These are phyloP conservation scores for Bretziella fagacearum DNA, from an alignment of 2,329 filamentous ascomycete genomes.

Conservation along the genomic window DNA sequence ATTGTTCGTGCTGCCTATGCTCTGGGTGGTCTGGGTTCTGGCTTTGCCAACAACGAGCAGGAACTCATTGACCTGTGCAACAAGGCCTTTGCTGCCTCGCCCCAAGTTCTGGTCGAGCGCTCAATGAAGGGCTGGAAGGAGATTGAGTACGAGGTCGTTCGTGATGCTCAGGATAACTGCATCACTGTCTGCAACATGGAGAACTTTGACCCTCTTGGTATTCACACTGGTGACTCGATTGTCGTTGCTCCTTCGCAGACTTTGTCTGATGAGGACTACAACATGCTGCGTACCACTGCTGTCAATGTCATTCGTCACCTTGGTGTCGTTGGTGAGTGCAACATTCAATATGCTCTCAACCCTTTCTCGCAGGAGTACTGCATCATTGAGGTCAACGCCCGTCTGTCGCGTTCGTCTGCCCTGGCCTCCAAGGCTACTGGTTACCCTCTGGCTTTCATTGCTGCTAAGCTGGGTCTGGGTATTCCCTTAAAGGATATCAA, in stretches of 20 bases:
- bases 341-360: slow-evolving; percentile 96
- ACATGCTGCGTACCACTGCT: slow-evolving; percentile 93
- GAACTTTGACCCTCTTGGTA: slow-evolving; percentile 96
- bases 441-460: slow-evolving; percentile 90
- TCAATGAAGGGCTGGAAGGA: slow-evolving; percentile 99
- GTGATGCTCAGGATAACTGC: slow-evolving; percentile 90
- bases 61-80: slow-evolving; percentile 78
- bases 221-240: slow-evolving; percentile 95
- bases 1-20: slow-evolving; percentile 95
- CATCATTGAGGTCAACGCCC: slow-evolving; percentile 97
- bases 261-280: slow-evolving; percentile 93
- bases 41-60: slow-evolving; percentile 76
- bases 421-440: slow-evolving; percentile 94
- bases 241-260: slow-evolving; percentile 96
- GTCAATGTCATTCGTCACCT: slow-evolving; percentile 95
- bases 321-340: slow-evolving; percentile 95
- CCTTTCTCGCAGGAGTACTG: slow-evolving; percentile 92
- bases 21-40: slow-evolving; percentile 83
- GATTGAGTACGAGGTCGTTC: slow-evolving; percentile 96
- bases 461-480: slow-evolving; percentile 84
- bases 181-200: slow-evolving; percentile 99
- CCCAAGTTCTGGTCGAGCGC: slow-evolving; percentile 88
- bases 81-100: slow-evolving; percentile 87
- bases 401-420: slow-evolving; percentile 86
- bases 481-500: slow-evolving; percentile 93